Evolutionary conservation across 1,284 basidiomycete species (phyloP), one percentile per base, ranked within the genome.

Genomic region (Tylopilus sp.): DNA sequence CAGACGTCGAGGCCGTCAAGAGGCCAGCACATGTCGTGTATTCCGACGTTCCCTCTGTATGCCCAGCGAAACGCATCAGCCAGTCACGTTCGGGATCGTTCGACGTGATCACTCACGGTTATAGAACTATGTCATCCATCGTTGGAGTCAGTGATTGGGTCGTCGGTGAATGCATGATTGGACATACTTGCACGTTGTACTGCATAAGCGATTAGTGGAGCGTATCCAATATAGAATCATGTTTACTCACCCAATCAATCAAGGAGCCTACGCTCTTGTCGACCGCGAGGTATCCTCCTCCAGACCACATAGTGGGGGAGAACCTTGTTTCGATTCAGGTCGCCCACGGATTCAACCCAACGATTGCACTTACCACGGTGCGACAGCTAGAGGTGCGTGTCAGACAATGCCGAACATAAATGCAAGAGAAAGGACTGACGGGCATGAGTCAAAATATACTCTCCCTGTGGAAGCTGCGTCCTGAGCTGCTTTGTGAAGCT

Each of bases 201-300:
- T 65, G 15, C 0, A 46, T 10, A 6, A 9, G 15, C 2, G 7
- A 32, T 61, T 52, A 53, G 46, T 14, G 9, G 6, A 20, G 7
- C 4, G n/a, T 5, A 19, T 7, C 7, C 10, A n/a, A 36, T 4
- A n/a, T 14, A 13, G 9, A 25, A 33, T 22, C 11, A 11, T 4
- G 3, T 11, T 15, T 15, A 64, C 65, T 42, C 24, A 68, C 70
- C 79, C 80, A 83, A 56, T 83, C 82, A 44, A 84, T 83, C 47
- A 80, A 60, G 56, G 67, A 75, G 14, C 85, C 85, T 15, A 87
- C 83, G 9, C 71, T 66, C 37, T 72, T 47, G 66, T 87, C 69
- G n/a, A 88, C 76, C 35, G 74, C 74, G 29, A 85, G 73, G 62
- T 87, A 87, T 31, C 79, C 84, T 43, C 84, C 84, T 33, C 61